Conservation (phyloP, 192 early-diverging fungal species). For the Jimgerdemannia flammicorona region DNA sequence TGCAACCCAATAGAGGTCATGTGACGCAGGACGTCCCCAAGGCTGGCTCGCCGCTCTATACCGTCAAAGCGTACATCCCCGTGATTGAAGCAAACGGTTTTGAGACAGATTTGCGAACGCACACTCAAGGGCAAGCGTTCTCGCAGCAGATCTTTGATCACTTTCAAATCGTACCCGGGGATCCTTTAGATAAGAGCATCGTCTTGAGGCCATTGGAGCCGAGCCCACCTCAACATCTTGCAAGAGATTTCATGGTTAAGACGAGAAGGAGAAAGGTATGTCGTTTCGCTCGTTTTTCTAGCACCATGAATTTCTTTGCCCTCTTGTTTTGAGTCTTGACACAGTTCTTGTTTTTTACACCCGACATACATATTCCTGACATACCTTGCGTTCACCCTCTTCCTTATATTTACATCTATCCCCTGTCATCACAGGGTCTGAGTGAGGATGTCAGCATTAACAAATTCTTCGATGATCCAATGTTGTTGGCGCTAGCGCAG, state of each 20-base stretch:
- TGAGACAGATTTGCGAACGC: slow-evolving; percentile 94
- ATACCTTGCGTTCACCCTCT: background rate
- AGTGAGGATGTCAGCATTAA: slow-evolving; percentile 78
- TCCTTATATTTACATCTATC: background rate
- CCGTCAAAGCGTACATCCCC: slow-evolving; percentile 90
- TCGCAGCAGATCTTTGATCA: slow-evolving; percentile 98
- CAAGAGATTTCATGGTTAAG: slow-evolving; percentile 99
- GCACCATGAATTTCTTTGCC: background rate
- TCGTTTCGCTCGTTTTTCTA: background rate
- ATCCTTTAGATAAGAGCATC: slow-evolving; percentile 88
- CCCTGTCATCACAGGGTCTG: slow-evolving; percentile 45
- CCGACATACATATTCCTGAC: background rate
- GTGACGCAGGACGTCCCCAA: slow-evolving; percentile 93
- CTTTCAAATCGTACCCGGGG: slow-evolving; percentile 97
- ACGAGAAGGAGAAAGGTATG: slow-evolving; percentile 86
- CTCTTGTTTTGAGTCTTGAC: background rate
- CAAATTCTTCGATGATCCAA: slow-evolving; percentile 77
- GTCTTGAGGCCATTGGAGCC: slow-evolving; percentile 89
- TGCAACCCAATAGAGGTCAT: slow-evolving; percentile 66
- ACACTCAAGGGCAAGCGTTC: slow-evolving; percentile 97
- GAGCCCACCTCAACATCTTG: slow-evolving; percentile 81
- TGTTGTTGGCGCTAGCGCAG: slow-evolving; percentile 48
- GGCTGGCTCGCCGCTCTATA: slow-evolving; percentile 91
- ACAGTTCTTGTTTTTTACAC: too few species aligned
- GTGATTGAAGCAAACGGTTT: slow-evolving; percentile 96